These are phyloP conservation scores for Coprinopsis strossmayeri DNA, from an alignment of 768 basidiomycete species.

Conservation along the genomic window DNA sequence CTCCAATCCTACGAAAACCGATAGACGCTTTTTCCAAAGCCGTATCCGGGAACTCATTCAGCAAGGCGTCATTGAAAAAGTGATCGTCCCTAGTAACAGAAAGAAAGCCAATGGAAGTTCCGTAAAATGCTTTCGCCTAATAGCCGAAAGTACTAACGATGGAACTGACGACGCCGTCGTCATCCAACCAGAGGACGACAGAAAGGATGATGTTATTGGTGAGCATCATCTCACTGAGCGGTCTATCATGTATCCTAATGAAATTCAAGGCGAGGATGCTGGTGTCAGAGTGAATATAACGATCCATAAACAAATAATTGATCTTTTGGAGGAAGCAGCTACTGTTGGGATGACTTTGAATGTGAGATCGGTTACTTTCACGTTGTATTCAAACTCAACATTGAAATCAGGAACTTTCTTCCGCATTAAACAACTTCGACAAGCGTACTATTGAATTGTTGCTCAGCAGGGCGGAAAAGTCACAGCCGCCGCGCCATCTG, in stretches of 20 bases:
- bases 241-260: neutral
- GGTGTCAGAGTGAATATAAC: slow-evolving; percentile 55
- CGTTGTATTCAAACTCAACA: too few species aligned
- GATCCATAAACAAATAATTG: slow-evolving; percentile 75
- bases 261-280: slow-evolving; percentile 15
- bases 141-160: slow-evolving; percentile 31
- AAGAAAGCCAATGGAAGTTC: slow-evolving; percentile 39
- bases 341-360: slow-evolving; percentile 65
- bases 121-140: slow-evolving; percentile 64
- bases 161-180: slow-evolving; percentile 30
- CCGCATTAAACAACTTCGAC: slow-evolving; percentile 63
- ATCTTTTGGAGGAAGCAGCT: slow-evolving; percentile 64
- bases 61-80: slow-evolving; percentile 68
- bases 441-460: slow-evolving; percentile 80
- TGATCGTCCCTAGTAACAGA: slow-evolving; percentile 56
- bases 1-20: slow-evolving; percentile 62
- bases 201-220: slow-evolving; percentile 31
- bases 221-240: slow-evolving; percentile 2
- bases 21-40: slow-evolving; percentile 77
- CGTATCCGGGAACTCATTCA: slow-evolving; percentile 68
- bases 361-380: slow-evolving; percentile 29
- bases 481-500: slow-evolving; percentile 62
- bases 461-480: slow-evolving; percentile 60
- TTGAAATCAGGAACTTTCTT: slow-evolving; percentile 67
- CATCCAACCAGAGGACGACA: slow-evolving; percentile 36